Percentiles rank a stretch among this genome's conserved stretches.
Conservation (phyloP, 2,329 filamentous ascomycete species). For the Ophiocordyceps camponoti-rufipedis region DNA sequence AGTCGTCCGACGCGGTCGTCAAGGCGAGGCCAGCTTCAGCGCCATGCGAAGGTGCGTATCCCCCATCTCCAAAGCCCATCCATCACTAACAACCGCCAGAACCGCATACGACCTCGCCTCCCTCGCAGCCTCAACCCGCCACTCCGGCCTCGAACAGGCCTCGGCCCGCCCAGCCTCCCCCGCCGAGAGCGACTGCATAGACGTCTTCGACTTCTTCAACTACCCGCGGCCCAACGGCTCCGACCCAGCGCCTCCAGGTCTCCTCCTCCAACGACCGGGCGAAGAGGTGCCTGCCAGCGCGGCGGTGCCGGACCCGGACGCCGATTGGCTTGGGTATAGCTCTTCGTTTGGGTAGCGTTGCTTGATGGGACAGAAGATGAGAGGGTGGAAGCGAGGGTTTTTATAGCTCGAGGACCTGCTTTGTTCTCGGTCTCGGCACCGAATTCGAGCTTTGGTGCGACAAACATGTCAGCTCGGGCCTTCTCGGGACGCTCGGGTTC, state of each 20-base stretch:
- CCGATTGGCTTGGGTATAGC: slow-evolving; percentile 6
- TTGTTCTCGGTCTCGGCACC: too few relatives aligned
- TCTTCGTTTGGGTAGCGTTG: background rate
- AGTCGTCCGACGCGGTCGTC: slow-evolving; percentile 17
- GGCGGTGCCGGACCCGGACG: slow-evolving; percentile 3
- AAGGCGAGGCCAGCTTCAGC: slow-evolving; percentile 17
- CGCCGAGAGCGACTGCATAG: slow-evolving; percentile 23
- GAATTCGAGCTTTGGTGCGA: too few relatives aligned
- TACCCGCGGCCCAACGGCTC: slow-evolving; percentile 16
- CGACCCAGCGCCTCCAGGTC: slow-evolving; percentile 2
- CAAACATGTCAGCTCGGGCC: too few relatives aligned
- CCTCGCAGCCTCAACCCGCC: slow-evolving; percentile 16
- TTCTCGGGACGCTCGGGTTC: too few relatives aligned
- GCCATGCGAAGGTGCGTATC: slow-evolving; percentile 15
- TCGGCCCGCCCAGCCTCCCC: slow-evolving; percentile 19
- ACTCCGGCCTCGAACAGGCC: slow-evolving; percentile 18
- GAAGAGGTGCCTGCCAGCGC: background rate
- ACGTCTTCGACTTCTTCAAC: slow-evolving; percentile 27
- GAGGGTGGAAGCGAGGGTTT: too few relatives aligned
- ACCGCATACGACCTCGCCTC: slow-evolving; percentile 20
- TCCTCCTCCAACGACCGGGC: background rate
- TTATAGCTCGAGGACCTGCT: too few relatives aligned
- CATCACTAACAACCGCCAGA: slow-evolving; percentile 2
- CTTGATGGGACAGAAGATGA: background rate
- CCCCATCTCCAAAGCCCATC: too few relatives aligned